phyloP scores from a whole-genome alignment of 2,329 filamentous ascomycete species.

The Fusarium sp. region DNA sequence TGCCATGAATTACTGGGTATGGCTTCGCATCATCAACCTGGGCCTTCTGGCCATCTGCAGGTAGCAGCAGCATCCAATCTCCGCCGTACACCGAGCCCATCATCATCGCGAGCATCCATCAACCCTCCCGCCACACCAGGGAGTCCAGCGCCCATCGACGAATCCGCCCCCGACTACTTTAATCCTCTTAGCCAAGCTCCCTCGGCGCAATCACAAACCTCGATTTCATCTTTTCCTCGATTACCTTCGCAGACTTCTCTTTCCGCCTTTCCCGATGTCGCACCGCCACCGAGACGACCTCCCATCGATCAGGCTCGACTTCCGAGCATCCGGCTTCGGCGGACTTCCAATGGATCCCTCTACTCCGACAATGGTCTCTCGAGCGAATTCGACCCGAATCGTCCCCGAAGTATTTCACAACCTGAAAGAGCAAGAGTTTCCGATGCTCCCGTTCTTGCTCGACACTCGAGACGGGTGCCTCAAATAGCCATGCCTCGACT shows the following conservation, averaged over 20 bases:
- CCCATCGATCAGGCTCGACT: conserved; percentile 33
- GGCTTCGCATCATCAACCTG: conserved; percentile 36
- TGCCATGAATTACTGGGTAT: conserved; percentile 35
- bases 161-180: conserved; percentile 42
- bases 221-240: conserved; percentile 24
- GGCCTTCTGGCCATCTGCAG: conserved; percentile 36
- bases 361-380: conserved; percentile 26
- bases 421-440: conserved; percentile 44
- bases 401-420: conserved; percentile 54
- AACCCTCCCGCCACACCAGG: conserved; percentile 22
- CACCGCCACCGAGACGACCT: conserved; percentile 28
- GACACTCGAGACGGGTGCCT: conserved; percentile 49
- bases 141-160: conserved; percentile 37
- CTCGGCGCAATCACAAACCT: conserved; percentile 41
- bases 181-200: conserved; percentile 37
- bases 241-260: conserved; percentile 29
- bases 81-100: conserved; percentile 34
- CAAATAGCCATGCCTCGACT: conserved; percentile 53
- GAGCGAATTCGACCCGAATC: conserved; percentile 29
- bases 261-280: conserved; percentile 27
- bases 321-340: conserved; percentile 45
- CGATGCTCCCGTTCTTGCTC: conserved; percentile 35
- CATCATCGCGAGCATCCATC: conserved; percentile 18
- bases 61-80: conserved; percentile 2
- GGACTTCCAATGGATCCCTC: conserved; percentile 41